These are phyloP conservation scores for Nannochloris sp. DNA, from an alignment of 139 green algal genomes.

Conservation along the genomic window DNA sequence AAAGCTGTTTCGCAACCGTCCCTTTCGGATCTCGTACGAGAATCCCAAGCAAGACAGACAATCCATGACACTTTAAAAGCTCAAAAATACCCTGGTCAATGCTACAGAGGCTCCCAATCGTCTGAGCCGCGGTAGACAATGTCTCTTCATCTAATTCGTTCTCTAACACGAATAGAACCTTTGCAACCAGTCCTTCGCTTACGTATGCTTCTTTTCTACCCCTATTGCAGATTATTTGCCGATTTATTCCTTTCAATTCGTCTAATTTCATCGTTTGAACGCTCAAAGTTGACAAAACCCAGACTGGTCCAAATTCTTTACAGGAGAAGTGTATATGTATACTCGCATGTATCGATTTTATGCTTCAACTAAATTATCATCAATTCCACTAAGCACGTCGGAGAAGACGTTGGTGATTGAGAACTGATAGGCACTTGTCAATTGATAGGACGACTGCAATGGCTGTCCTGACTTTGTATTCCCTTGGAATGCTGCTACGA, in stretches of 20 bases:
- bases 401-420: constrained; percentile 11
- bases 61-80: background rate
- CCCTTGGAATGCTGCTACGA: constrained; percentile 26
- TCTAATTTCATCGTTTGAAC: background rate
- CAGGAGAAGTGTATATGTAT: too few relatives aligned
- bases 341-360: background rate
- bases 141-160: background rate
- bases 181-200: background rate
- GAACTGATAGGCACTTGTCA: constrained; percentile 29
- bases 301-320: constrained; percentile 30
- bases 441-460: constrained; percentile 27
- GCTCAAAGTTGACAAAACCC: constrained; percentile 10
- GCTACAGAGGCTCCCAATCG: background rate
- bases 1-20: background rate
- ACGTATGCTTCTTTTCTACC: background rate
- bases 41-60: background rate
- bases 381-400: background rate
- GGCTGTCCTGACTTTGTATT: constrained; percentile 15
- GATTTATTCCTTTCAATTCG: background rate
- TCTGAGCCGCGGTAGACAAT: background rate
- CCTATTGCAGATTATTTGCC: background rate
- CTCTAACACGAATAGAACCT: background rate
- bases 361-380: background rate
- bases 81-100: background rate
- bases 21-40: background rate